Evolutionary conservation across 805 yeast species (phyloP), one percentile per base, ranked within the genome.

Genomic region (Kodamaea sagamina): DNA sequence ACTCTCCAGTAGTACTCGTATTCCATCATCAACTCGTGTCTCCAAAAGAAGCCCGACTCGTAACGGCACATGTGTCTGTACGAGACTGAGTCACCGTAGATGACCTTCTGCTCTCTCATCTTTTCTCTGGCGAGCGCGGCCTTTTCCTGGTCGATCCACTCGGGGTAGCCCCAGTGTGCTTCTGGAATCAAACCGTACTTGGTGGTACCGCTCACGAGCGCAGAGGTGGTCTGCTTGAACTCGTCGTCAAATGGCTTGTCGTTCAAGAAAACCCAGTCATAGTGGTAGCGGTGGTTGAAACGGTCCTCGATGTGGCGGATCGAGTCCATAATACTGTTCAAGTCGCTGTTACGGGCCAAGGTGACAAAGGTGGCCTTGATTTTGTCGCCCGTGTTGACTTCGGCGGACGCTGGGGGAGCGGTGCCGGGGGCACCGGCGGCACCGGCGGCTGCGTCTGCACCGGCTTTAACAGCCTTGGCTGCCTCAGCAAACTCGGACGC

Each of bases 261-360:
- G 63, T 92, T 92, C 55, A 92, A 73, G 63, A 92, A 93, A 19
- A 89, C 93, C 97, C 98, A 92, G 54, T 95, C 97, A 60, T 92
- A 92, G 50, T 86, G 75, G 68, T 68, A 90, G 37, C 86, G 75
- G 12, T 68, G 61, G 71, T 92, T 92, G 74, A 93, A 92, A 49
- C 97, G 74, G 63, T 89, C 97, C 67, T 92, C 97, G 42, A 90
- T 77, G 37, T 82, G 78, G 62, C 87, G 75, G 47, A 87, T 84
- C 6, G 95, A 81, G 24, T 71, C 77, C 35, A 79, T 66, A 41
- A 87, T 65, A 18, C 75, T 74, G 67, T 77, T 72, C 44, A 87
- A 62, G 59, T 87, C 96, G n/a, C 68, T 54, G 62, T 86, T 86
- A 67, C 95, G 75, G 9, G 90, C 93, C 54, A 87, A 71, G 0